Evolutionary conservation across 306 rosid genomes (phyloP), one percentile per base, ranked within the genome.

Genomic region (Rubus idaeus): DNA sequence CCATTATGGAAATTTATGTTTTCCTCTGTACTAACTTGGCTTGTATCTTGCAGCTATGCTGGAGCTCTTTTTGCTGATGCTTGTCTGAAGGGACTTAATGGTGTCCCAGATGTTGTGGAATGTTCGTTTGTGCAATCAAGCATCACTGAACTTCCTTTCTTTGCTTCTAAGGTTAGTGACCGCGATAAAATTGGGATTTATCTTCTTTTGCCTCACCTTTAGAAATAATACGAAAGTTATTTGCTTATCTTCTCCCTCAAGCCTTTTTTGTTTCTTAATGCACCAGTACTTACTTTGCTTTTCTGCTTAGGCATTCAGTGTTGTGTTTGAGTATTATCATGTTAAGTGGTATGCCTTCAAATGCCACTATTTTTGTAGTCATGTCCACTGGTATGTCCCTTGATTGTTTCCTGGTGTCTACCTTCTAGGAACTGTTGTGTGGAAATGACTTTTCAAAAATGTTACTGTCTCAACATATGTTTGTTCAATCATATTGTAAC

Each of bases 31-130:
- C 64, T 66, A 67, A 75, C 17, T 50, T 8, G 39, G 16, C 6
- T 42, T 79, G 78, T 11, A 47, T 83, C 74, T 85, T 79, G 83
- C 87, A 93, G 98, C 45, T 94, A 92, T 85, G 98, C 97, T 63
- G 98, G 99, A 75, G 97, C 97, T 49, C 73, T 95, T n/a, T 95
- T 92, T 26, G 97, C 99, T 1, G 99, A 95, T 82, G 97, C 99
- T 74, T 95, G 99, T 84, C 90, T 95, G 69, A 95, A 95, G 93
- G 99, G 99, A 58, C 96, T 92, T 41, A 95, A 95, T 68, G 99
- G 99, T 10, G 97, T 95, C 51, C 97, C 97, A 18, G 99, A 95
- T 86, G 97, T 95, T 57, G 96, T 92, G 68, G 99, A 92, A 84
- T 95, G 99, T 76, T 90, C 99, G 14, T 95, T 21, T 75, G 99